Evolutionary conservation across 352 stramenopile genomes (phyloP), one percentile per base, ranked within the genome.

Genomic region (Phytopythium kandeliae): DNA sequence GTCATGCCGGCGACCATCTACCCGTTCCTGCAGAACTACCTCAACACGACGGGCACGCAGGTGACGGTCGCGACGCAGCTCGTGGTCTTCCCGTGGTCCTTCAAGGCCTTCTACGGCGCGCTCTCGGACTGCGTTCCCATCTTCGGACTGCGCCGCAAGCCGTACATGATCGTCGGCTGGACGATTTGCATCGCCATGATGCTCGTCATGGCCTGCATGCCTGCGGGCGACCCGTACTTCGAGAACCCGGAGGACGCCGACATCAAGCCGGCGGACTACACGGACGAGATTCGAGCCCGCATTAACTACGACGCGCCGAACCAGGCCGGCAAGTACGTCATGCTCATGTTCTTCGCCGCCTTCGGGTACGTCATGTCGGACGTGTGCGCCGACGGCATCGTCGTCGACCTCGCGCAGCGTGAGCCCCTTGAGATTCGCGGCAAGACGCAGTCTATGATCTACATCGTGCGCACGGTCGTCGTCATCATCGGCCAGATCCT

Each of bases 1-100:
- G 41, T 65, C 4, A 42, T 71, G 2, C 63, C 63, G 0, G 59
- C 41, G 13, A 67, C 59, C 13, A 59, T 69, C 37, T 69, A 69
- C 54, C 62, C 62, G 26, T 62, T 69, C 52, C 28, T 69, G 12
- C 57, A 69, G 47, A 48, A 63, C 22, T 69, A 63, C 35, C 22
- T 69, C 26, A 71, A 71, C 33, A 43, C 46, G 13, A 48, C 57
- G 22, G 63, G 63, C n/a, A 44, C 58, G 3, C 44, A 58, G 35
- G 42, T 60, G 4, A 52, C 53, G 7, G 54, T 60, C 10, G 58
- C 57, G 1, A 37, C 25, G 11, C 58, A 53, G 38, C 19, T 86
- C 19, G 58, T 89, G 7, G 63, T 67, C 46, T 56, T 91, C 3
- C 72, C 68, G 26, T 91, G 66, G 66, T 51, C 48, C 21, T 66